Conservation (phyloP, 345 rosid genomes). For the Pistacia vera region DNA sequence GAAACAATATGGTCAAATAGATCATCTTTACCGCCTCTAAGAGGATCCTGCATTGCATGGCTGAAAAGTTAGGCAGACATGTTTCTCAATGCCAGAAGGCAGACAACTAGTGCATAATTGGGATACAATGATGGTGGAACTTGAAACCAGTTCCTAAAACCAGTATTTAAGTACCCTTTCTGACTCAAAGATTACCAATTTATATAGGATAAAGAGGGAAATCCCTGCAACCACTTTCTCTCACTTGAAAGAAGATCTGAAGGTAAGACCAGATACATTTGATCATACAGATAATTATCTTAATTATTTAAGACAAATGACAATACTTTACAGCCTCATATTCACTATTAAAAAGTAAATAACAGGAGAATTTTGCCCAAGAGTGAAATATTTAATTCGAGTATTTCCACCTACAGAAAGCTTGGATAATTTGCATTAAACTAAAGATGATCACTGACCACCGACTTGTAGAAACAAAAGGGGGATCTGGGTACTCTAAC, state of each 20-base stretch:
- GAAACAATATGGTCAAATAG: slow-evolving; percentile 70
- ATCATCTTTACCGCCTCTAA: slow-evolving; percentile 91
- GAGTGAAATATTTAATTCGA: not conserved
- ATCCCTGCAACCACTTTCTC: not conserved
- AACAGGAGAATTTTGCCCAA: not conserved
- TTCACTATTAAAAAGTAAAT: not conserved
- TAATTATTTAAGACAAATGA: not conserved
- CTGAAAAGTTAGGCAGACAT: not conserved
- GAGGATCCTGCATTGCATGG: slow-evolving; percentile 66
- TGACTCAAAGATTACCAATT: not conserved
- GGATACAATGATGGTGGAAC: not conserved
- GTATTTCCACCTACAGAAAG: not conserved
- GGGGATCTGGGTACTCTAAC: not conserved
- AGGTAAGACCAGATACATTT: not conserved
- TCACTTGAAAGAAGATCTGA: not conserved
- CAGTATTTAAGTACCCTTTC: not conserved
- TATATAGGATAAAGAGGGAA: not conserved
- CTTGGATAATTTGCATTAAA: not conserved
- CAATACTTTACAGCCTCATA: not conserved
- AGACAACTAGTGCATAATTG: not conserved
- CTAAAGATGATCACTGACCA: not conserved
- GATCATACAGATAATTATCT: not conserved
- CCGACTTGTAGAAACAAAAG: not conserved
- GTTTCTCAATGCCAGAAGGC: not conserved
- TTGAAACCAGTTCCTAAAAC: not conserved